Base-by-base conservation (phyloP, 306 rosid species). In the Luffa acutangula region DNA sequence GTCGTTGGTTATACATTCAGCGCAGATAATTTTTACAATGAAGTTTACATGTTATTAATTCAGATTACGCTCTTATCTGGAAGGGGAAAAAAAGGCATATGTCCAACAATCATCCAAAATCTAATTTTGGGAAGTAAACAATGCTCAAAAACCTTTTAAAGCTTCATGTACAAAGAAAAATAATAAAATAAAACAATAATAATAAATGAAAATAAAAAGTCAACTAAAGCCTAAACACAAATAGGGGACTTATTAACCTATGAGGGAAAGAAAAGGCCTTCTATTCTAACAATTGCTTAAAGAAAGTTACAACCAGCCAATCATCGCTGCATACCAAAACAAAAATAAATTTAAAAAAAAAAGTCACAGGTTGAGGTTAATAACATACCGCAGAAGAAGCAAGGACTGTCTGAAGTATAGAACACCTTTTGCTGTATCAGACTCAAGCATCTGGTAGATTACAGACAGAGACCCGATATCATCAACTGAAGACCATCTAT, bases 371-470 rank as follows among this genome's bases (percentile, higher is more conserved):
- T 7, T 0, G 17, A 45, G 73, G 80, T 77, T 56, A 74, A 65
- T 42, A 48, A 65, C 83, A 77, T 85, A 91, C 98, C 98, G 88
- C 69, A 93, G 96, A 78, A 93, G 98, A 85, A 93, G 98, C 92
- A 91, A 85, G 42, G 98, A 93, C 91, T 89, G 98, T 81, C 98
- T 93, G 84, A 93, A 93, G 84, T 90, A 91, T 65, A 93, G 86
- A 80, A 93, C 96, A 56, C 98, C 93, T 84, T 93, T 91, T 46
- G 93, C 89, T 4, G 89, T 89, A 85, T 93, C 98, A 76, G 93
- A 90, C 89, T 93, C 97, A 41, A 93, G 98, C 98, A 93, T 93
- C 86, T 90, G 98, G 80, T 88, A 90, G 80, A 93, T 93, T 71
- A 93, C 97, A 48, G 98, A 91, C 48, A 93, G 90, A 63, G 98